Evolutionary conservation across 345 rosid species (phyloP).

Genomic region (Streptanthus diversifolius): DNA sequence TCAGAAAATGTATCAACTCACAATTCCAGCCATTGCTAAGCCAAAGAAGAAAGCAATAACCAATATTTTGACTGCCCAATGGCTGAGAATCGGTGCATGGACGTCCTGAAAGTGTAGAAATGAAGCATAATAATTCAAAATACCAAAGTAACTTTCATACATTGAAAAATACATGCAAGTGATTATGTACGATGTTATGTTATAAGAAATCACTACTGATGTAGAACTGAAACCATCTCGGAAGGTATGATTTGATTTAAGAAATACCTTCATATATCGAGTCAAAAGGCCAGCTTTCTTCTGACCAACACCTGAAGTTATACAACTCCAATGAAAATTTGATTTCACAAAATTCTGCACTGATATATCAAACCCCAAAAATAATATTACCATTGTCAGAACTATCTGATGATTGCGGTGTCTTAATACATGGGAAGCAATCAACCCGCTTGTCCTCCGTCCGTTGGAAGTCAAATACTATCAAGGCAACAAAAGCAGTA

Average conservation of each 20-base stretch:
- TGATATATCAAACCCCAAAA: not conserved
- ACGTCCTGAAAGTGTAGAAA: constrained; percentile 52
- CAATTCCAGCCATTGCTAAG: constrained; percentile 71
- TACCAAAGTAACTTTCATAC: too few relatives aligned
- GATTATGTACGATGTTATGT: not conserved
- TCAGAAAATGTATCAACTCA: constrained; percentile 46
- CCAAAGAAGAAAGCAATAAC: constrained; percentile 78
- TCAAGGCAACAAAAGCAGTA: constrained; percentile 95
- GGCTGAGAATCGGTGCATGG: constrained; percentile 76
- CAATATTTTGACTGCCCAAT: constrained; percentile 74
- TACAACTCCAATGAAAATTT: constrained; percentile 23
- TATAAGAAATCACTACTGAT: not conserved
- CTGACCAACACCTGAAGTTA: constrained; percentile 54
- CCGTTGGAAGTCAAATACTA: constrained; percentile 80
- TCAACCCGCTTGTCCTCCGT: constrained; percentile 74
- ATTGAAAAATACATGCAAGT: not conserved
- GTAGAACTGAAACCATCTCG: constrained; percentile 2
- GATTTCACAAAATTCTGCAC: constrained; percentile 1
- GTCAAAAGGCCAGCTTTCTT: constrained; percentile 73
- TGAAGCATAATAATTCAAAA: constrained; percentile 8
- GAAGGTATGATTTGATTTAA: not conserved
- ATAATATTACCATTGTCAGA: constrained; percentile 58
- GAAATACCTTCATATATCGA: constrained; percentile 84
- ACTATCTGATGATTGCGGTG: constrained; percentile 46
- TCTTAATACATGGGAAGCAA: constrained; percentile 84